Conservation (phyloP, 441 rosid genomes). For the Erysimum cheiri region DNA sequence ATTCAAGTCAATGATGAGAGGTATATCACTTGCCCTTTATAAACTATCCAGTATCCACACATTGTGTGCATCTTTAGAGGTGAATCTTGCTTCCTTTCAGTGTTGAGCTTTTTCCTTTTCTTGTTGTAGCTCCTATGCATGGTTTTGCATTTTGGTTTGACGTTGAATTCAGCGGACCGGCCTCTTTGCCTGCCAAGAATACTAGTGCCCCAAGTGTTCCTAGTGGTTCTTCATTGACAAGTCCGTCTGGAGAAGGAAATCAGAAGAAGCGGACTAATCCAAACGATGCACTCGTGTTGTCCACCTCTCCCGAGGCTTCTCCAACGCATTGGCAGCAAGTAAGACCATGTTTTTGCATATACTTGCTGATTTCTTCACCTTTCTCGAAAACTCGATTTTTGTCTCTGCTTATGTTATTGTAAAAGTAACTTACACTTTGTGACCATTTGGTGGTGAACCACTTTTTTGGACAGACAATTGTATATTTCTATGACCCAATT, state of each 20-base stretch:
- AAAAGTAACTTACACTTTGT: slow-evolving; percentile 7
- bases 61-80: slow-evolving; percentile 24
- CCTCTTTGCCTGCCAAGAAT: slow-evolving; percentile 52
- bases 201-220: slow-evolving; percentile 40
- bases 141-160: slow-evolving; percentile 99
- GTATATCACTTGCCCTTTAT: slow-evolving; percentile 47
- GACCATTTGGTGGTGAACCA: slow-evolving; percentile 29
- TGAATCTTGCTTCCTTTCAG: slow-evolving; percentile 20
- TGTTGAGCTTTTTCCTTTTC: slow-evolving; percentile 27
- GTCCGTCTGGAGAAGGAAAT: slow-evolving; percentile 56
- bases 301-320: slow-evolving; percentile 94
- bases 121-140: slow-evolving; percentile 82
- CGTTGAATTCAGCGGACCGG: slow-evolving; percentile 74
- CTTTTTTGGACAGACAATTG: slow-evolving; percentile 75
- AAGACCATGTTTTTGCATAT: slow-evolving; percentile 35
- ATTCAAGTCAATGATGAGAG: slow-evolving; percentile 98
- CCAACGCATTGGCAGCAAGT: slow-evolving; percentile 99
- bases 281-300: slow-evolving; percentile 72
- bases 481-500: slow-evolving; percentile 91
- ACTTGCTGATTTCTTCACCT: neutral
- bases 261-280: slow-evolving; percentile 77
- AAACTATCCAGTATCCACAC: neutral
- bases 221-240: slow-evolving; percentile 47
- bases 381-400: neutral
- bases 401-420: slow-evolving; percentile 5